Conservation (phyloP, 225 moss, liverwort and hornwort species). For the Sphagnum contortum region DNA sequence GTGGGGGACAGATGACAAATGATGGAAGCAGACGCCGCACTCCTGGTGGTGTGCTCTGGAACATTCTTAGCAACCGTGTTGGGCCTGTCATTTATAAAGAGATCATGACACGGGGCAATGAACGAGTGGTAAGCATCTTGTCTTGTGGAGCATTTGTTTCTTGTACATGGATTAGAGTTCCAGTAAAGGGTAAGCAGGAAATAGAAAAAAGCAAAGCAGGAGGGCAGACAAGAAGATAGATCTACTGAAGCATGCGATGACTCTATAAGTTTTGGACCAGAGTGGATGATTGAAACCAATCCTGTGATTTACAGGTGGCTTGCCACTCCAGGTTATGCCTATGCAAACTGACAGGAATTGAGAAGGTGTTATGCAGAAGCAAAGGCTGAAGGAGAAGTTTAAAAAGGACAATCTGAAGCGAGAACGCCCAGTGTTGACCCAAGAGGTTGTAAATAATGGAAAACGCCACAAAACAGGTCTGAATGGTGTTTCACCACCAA, state of each 20-base stretch:
- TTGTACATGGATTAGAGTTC: too few species aligned
- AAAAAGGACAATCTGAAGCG: conserved; percentile 52
- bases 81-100: conserved; percentile 64
- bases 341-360: neutral
- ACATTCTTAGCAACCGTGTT: conserved; percentile 63
- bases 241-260: neutral
- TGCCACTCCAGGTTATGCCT: too few species aligned
- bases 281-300: neutral
- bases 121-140: conserved; percentile 31
- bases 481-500: conserved; percentile 2
- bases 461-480: conserved; percentile 45
- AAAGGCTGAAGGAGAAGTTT: conserved; percentile 41
- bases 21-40: conserved; percentile 79
- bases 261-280: too few species aligned
- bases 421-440: conserved; percentile 27
- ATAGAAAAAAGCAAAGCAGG: too few species aligned
- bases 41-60: conserved; percentile 93
- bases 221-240: neutral
- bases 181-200: too few species aligned
- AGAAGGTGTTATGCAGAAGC: conserved; percentile 21
- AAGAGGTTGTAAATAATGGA: conserved; percentile 15
- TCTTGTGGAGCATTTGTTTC: neutral
- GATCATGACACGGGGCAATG: conserved; percentile 89
- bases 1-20: conserved; percentile 81
- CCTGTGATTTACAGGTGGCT: too few species aligned